Conservation (phyloP, 805 yeast genomes). For the Candida corydali region DNA sequence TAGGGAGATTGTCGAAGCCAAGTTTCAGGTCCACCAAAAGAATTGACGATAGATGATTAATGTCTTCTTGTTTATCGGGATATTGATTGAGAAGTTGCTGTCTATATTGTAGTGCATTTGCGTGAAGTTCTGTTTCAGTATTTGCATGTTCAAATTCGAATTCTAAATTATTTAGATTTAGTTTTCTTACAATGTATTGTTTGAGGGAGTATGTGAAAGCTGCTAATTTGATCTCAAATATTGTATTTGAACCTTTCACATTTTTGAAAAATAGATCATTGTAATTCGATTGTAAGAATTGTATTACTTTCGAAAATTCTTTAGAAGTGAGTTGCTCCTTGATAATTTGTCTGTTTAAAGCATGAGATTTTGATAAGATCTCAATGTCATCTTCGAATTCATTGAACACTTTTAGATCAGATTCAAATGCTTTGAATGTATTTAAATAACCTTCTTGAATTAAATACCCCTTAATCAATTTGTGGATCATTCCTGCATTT, state of each 20-base stretch:
- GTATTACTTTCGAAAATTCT: slow-evolving; percentile 21
- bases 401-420: slow-evolving; percentile 24
- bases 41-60: slow-evolving; percentile 20
- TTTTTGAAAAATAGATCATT: slow-evolving; percentile 8
- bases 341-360: slow-evolving; percentile 20
- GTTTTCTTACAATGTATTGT: slow-evolving; percentile 15
- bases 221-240: slow-evolving; percentile 24
- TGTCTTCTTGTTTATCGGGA: slow-evolving; percentile 7
- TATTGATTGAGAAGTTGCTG: slow-evolving; percentile 11
- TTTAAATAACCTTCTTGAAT: slow-evolving; percentile 36
- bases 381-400: slow-evolving; percentile 13
- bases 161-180: slow-evolving; percentile 11
- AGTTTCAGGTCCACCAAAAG: slow-evolving; percentile 18
- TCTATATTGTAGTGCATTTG: slow-evolving; percentile 16
- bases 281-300: slow-evolving; percentile 19
- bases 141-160: slow-evolving; percentile 1
- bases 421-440: slow-evolving; percentile 29
- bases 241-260: slow-evolving; percentile 12
- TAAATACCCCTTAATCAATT: slow-evolving; percentile 35
- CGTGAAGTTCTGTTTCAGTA: slow-evolving; percentile 14
- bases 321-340: slow-evolving; percentile 18
- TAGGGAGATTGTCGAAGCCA: slow-evolving; percentile 20
- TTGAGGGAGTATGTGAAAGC: slow-evolving; percentile 21
- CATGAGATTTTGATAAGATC: slow-evolving; percentile 17
- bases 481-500: slow-evolving; percentile 24